Conservation (phyloP, 2,329 filamentous ascomycete genomes). For the Alternaria arbusti region DNA sequence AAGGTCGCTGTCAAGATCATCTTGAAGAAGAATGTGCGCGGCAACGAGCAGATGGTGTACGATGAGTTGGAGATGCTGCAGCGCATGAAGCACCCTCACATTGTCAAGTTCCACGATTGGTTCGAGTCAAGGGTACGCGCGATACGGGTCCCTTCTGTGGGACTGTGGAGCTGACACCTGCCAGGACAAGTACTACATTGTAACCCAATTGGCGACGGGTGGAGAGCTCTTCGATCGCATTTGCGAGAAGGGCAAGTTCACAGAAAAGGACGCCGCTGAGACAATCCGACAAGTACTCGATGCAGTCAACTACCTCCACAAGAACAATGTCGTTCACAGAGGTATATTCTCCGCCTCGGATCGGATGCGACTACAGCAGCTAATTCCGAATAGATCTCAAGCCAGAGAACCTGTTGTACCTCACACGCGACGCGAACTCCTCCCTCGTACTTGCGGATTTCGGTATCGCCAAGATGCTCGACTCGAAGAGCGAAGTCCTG, state of each 20-base stretch:
- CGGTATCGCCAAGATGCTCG: conserved; percentile 97
- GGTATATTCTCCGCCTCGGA: conserved; percentile 59
- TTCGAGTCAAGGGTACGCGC: conserved; percentile 88
- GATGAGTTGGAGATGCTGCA: conserved; percentile 96
- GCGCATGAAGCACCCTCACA: conserved; percentile 88
- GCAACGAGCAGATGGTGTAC: conserved; percentile 98
- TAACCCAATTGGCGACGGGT: conserved; percentile 93
- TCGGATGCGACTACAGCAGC: conserved; percentile 1
- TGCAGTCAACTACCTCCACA: conserved; percentile 92
- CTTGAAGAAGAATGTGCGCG: conserved; percentile 98
- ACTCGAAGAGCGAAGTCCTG: conserved; percentile 86
- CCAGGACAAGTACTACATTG: conserved; percentile 99
- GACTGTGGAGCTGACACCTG: conserved; percentile 21
- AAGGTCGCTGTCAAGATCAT: conserved; percentile 99
- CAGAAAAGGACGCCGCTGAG: conserved; percentile 95
- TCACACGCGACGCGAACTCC: conserved; percentile 77
- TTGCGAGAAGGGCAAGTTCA: conserved; percentile 97
- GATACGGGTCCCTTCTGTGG: neutral
- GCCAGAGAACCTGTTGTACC: conserved; percentile 95
- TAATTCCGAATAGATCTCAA: conserved; percentile 76
- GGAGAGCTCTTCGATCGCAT: conserved; percentile 98
- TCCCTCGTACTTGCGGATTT: conserved; percentile 95
- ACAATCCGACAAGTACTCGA: conserved; percentile 93
- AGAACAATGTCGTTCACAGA: conserved; percentile 94
- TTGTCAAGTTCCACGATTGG: conserved; percentile 98